phyloP scores from a whole-genome alignment of 2,329 filamentous ascomycete genomes.

The Corinectria fuckeliana region DNA sequence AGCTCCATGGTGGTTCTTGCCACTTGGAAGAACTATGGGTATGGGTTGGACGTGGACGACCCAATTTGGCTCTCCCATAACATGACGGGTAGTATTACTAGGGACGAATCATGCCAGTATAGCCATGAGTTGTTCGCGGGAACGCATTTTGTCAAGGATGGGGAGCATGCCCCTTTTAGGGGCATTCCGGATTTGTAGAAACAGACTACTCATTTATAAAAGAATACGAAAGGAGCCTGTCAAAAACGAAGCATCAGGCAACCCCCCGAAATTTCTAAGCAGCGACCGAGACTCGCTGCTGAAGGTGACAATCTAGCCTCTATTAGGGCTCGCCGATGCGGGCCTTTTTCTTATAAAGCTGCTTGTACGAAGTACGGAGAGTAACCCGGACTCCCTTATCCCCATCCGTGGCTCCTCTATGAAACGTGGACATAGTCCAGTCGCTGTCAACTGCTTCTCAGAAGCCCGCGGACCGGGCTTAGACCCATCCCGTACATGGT shows the following conservation, averaged over 20 bases:
- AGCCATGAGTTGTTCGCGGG: background rate
- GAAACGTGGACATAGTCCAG: no score
- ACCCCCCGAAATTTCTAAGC: background rate
- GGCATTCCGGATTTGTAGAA: background rate
- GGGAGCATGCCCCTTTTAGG: background rate
- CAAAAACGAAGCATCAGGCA: background rate
- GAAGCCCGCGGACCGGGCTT: no score
- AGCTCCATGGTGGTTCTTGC: background rate
- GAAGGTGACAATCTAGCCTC: no score
- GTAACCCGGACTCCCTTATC: no score
- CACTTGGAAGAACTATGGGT: background rate
- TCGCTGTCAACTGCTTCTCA: no score
- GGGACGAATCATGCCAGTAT: background rate
- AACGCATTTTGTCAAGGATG: background rate
- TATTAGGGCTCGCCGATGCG: no score
- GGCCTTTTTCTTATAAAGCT: no score
- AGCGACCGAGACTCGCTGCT: no score
- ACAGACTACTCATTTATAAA: background rate
- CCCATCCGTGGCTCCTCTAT: no score
- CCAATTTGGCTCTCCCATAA: background rate
- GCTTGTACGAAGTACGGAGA: no score
- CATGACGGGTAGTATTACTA: background rate
- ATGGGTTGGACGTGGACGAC: background rate
- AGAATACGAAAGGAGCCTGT: background rate
- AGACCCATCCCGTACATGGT: no score